phyloP scores from a whole-genome alignment of 2,329 filamentous ascomycete genomes.

The Pezicula carpinea region DNA sequence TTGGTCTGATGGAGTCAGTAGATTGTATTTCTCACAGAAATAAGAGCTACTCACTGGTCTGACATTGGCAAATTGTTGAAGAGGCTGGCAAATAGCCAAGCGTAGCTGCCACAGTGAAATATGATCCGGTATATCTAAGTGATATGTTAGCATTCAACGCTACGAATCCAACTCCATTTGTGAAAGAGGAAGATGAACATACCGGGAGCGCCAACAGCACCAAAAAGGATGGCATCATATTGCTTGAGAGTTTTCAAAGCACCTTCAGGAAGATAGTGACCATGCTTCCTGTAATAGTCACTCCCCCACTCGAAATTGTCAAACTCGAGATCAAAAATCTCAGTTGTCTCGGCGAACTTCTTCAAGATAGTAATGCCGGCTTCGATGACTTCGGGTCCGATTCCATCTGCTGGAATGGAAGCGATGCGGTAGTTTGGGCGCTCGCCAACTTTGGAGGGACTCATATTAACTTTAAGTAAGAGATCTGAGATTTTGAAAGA shows the following conservation, averaged over 20 bases:
- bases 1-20: slow-evolving; percentile 31
- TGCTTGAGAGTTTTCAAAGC: slow-evolving; percentile 49
- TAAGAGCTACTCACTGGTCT: slow-evolving; percentile 34
- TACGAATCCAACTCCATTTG: too few relatives aligned
- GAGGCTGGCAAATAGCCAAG: slow-evolving; percentile 54
- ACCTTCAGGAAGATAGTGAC: slow-evolving; percentile 55
- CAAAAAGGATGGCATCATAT: slow-evolving; percentile 56
- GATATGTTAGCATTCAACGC: neutral
- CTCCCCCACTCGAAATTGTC: slow-evolving; percentile 56
- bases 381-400: slow-evolving; percentile 58
- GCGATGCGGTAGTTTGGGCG: slow-evolving; percentile 43
- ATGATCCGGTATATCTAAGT: slow-evolving; percentile 53
- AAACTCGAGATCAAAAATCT: slow-evolving; percentile 58
- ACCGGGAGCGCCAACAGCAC: slow-evolving; percentile 54
- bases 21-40: too few relatives aligned
- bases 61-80: slow-evolving; percentile 62
- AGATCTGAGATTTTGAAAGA: too few relatives aligned
- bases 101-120: slow-evolving; percentile 61
- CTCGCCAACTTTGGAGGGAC: neutral
- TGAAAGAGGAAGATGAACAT: slow-evolving; percentile 12
- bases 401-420: slow-evolving; percentile 59
- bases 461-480: neutral
- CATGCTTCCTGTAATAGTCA: slow-evolving; percentile 51
- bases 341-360: slow-evolving; percentile 43
- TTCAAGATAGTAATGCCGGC: slow-evolving; percentile 58